Evolutionary conservation across 176 grass and related monocot genomes (phyloP).

Genomic region (Puccinellia tenuiflora): DNA sequence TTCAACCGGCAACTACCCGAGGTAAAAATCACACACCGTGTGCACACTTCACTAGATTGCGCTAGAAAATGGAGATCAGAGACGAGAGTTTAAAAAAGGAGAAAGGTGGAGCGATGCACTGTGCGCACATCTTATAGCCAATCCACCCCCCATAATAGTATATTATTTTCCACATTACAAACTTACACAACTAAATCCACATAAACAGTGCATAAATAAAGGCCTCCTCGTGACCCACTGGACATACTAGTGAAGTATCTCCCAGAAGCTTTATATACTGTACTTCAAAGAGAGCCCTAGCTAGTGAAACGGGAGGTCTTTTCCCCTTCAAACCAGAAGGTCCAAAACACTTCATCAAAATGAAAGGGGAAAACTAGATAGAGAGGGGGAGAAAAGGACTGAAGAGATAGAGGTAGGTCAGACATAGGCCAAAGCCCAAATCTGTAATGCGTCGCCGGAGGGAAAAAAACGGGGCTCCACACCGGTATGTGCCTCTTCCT

Average conservation of each 20-base stretch:
- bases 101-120: background rate
- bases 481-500: conserved; percentile 4
- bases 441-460: background rate
- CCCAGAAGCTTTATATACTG: conserved; percentile 7
- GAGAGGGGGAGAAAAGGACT: background rate
- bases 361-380: background rate
- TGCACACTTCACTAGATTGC: background rate
- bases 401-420: background rate
- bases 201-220: background rate
- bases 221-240: background rate
- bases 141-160: background rate
- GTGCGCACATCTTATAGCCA: conserved; percentile 14
- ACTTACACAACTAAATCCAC: background rate
- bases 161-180: background rate
- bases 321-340: background rate
- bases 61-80: background rate
- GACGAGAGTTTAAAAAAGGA: background rate
- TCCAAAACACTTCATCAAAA: background rate
- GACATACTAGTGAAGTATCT: background rate
- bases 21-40: background rate
- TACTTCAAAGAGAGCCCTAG: background rate
- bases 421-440: too few relatives aligned
- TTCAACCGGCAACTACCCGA: too few relatives aligned
- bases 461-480: background rate
- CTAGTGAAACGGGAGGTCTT: background rate